These are phyloP conservation scores for Salmacisia buchloeana DNA, from an alignment of 1,284 basidiomycete genomes.

Conservation along the genomic window DNA sequence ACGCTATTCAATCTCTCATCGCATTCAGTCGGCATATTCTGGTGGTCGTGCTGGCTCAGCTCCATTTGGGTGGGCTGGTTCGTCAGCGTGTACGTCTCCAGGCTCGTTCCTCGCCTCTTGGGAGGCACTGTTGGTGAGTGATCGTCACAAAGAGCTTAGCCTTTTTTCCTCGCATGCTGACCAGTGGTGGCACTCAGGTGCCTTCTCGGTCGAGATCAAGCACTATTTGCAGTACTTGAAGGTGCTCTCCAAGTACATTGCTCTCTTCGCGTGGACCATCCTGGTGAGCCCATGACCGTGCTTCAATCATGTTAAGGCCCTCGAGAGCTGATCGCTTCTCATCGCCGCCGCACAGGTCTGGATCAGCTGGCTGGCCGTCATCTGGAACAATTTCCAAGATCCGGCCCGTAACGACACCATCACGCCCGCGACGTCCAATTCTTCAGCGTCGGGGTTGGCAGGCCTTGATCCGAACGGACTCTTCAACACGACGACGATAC, in stretches of 20 bases:
- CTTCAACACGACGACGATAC: conserved; percentile 23
- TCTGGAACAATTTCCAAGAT: conserved; percentile 43
- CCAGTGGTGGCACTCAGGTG: conserved; percentile 46
- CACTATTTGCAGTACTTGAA: conserved; percentile 64
- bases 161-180: conserved; percentile 40
- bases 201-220: conserved; percentile 16
- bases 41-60: conserved; percentile 82
- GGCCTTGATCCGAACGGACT: conserved; percentile 16
- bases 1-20: conserved; percentile 56
- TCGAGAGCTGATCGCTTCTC: neutral
- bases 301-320: too few species aligned
- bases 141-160: conserved; percentile 61
- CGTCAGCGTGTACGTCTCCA: conserved; percentile 66
- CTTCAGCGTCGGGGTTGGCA: conserved; percentile 15
- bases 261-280: conserved; percentile 68
- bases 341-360: conserved; percentile 53
- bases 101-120: conserved; percentile 32
- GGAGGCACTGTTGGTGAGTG: conserved; percentile 18
- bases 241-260: conserved; percentile 54
- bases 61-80: conserved; percentile 82
- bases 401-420: conserved; percentile 14
- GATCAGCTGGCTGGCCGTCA: conserved; percentile 49
- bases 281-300: too few species aligned
- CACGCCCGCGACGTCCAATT: neutral
- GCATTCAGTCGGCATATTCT: conserved; percentile 63